phyloP scores from a whole-genome alignment of 2,329 filamentous ascomycete genomes.

The Talaromyces verruculosus region DNA sequence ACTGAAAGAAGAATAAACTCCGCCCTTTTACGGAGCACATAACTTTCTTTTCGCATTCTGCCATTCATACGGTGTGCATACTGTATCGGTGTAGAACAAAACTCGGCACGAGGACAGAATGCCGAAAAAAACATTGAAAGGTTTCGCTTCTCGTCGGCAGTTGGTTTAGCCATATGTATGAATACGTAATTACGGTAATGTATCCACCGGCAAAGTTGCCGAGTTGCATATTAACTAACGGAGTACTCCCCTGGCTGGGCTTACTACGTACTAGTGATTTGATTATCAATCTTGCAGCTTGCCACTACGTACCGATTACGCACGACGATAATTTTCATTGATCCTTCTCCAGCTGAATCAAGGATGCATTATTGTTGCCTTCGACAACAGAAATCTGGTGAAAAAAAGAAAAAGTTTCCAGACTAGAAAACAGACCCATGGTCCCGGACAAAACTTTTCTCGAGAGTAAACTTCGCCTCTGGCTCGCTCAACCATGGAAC shows the following conservation, averaged over 20 bases:
- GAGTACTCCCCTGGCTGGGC: background rate
- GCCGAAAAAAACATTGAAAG: background rate
- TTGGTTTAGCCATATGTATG: background rate
- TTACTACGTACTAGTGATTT: background rate
- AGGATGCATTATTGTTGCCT: background rate
- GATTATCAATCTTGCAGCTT: background rate
- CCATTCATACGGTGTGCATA: background rate
- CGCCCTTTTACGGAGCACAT: background rate
- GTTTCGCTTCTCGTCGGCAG: constrained; percentile 3
- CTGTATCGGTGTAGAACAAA: background rate
- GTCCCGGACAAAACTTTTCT: background rate
- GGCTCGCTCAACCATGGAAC: background rate
- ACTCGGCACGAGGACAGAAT: background rate
- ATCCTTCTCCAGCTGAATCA: too few species aligned
- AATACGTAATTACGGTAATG: background rate
- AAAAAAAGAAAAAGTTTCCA: background rate
- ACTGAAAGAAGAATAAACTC: background rate
- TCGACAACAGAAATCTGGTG: background rate
- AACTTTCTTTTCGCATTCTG: background rate
- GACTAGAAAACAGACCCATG: background rate
- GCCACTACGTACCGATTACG: background rate
- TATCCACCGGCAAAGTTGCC: constrained; percentile 7
- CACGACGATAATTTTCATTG: background rate
- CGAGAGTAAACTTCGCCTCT: background rate
- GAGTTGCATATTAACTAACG: background rate